Evolutionary conservation across 176 grass and related monocot species (phyloP).

Genomic region (Canna indica): DNA sequence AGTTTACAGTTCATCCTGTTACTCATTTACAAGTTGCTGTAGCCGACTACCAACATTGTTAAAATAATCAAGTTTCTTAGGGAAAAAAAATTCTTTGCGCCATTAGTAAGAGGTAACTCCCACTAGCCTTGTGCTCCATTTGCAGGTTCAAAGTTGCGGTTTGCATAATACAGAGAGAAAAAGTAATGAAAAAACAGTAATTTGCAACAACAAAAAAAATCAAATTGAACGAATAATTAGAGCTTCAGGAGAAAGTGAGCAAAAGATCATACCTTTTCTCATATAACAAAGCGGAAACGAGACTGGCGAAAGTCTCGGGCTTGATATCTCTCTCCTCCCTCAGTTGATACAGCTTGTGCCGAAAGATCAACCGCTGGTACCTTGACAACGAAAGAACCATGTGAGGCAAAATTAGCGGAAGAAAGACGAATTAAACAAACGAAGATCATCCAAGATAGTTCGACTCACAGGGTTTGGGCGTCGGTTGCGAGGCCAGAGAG

Average conservation of each 20-base stretch:
- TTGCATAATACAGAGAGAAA: not conserved
- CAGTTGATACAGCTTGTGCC: constrained; percentile 66
- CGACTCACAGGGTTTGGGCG: constrained; percentile 65
- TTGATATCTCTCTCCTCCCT: constrained; percentile 94
- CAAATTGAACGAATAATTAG: not conserved
- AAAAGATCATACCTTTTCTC: constrained; percentile 53
- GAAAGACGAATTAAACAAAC: not conserved
- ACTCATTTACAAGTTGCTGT: too few species aligned
- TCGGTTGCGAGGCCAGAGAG: constrained; percentile 89
- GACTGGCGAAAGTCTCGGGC: constrained; percentile 68
- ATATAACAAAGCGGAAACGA: constrained; percentile 70
- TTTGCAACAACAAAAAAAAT: not conserved
- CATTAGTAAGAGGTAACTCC: too few species aligned
- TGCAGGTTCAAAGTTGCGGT: too few species aligned
- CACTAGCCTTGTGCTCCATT: too few species aligned
- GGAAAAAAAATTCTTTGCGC: too few species aligned
- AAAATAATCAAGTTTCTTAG: too few species aligned
- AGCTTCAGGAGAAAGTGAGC: not conserved
- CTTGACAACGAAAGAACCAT: constrained; percentile 20
- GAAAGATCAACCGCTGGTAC: constrained; percentile 63
- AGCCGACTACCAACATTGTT: too few species aligned
- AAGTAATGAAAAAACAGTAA: not conserved
- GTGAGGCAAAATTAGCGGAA: not conserved
- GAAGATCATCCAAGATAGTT: not conserved
- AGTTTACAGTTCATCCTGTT: too few species aligned